Evolutionary conservation across 305 asterid genomes (phyloP).

Genomic region (Striga hermonthica): DNA sequence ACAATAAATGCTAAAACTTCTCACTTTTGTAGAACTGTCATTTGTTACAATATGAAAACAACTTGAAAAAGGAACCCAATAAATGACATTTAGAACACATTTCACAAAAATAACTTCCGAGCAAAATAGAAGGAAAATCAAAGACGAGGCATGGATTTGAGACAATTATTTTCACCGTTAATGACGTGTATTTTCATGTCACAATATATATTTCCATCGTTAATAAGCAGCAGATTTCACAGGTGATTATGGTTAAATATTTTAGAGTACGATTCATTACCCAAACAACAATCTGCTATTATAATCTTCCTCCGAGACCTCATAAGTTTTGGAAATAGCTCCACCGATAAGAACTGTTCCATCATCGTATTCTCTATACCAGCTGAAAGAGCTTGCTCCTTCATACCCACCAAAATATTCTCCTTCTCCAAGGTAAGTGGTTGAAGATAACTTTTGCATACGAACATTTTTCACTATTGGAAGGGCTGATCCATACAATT

Average conservation of each 20-base stretch:
- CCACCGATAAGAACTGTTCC: constrained; percentile 66
- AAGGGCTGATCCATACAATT: constrained; percentile 60
- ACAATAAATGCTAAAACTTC: too few species aligned
- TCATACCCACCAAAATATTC: constrained; percentile 90
- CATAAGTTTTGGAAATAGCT: constrained; percentile 73
- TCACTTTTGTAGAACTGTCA: too few species aligned
- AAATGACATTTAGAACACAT: too few species aligned
- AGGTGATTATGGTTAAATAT: constrained; percentile 23
- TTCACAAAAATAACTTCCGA: too few species aligned
- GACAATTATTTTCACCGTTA: too few species aligned
- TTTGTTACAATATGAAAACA: too few species aligned
- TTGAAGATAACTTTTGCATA: constrained; percentile 56
- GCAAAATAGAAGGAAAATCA: too few species aligned
- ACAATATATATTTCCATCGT: background rate
- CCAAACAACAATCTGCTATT: constrained; percentile 76
- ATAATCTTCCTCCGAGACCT: constrained; percentile 89
- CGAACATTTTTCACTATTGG: constrained; percentile 72
- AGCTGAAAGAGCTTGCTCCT: constrained; percentile 89
- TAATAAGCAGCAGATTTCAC: constrained; percentile 8
- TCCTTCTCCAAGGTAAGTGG: constrained; percentile 78
- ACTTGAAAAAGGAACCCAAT: too few species aligned
- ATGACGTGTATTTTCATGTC: background rate
- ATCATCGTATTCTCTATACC: constrained; percentile 80
- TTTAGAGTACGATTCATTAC: constrained; percentile 45
- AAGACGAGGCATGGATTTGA: too few species aligned